Evolutionary conservation across 768 basidiomycete species (phyloP).

Genomic region (Kwoniella heveanensis): DNA sequence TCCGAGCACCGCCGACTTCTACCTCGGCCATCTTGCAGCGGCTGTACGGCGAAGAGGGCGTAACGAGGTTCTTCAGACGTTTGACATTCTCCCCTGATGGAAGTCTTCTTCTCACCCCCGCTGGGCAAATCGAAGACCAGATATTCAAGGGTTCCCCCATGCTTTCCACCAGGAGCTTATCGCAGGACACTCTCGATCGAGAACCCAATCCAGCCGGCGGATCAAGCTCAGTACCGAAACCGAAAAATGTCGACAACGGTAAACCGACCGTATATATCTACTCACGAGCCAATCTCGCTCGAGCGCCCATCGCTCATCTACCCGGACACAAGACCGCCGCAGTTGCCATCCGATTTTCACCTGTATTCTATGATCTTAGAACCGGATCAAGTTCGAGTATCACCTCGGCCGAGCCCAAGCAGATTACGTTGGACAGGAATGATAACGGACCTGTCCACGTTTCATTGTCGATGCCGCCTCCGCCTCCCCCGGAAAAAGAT

Average conservation of each 20-base stretch:
- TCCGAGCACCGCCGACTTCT: constrained; percentile 65
- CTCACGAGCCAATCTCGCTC: constrained; percentile 88
- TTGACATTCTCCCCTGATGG: constrained; percentile 95
- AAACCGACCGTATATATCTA: constrained; percentile 85
- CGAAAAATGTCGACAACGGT: constrained; percentile 55
- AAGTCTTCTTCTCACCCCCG: constrained; percentile 86
- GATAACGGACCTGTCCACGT: constrained; percentile 54
- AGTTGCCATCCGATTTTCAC: constrained; percentile 90
- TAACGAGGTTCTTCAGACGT: constrained; percentile 92
- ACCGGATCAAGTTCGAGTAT: constrained; percentile 57
- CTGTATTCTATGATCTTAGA: constrained; percentile 87
- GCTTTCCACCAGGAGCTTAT: constrained; percentile 29
- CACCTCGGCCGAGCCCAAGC: constrained; percentile 59
- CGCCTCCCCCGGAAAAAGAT: constrained; percentile 64
- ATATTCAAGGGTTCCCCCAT: constrained; percentile 59
- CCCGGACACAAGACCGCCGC: constrained; percentile 96
- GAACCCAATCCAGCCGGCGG: constrained; percentile 11
- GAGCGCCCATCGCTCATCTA: constrained; percentile 88
- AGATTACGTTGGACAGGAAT: constrained; percentile 63
- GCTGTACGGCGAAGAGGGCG: constrained; percentile 92
- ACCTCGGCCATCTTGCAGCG: constrained; percentile 62
- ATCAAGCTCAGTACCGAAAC: constrained; percentile 50
- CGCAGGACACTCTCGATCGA: constrained; percentile 27
- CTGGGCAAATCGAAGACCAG: constrained; percentile 95
- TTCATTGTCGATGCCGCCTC: constrained; percentile 62